Evolutionary conservation across 257 asterid species (phyloP), one percentile per base, ranked within the genome.

Genomic region (Lycium barbarum): DNA sequence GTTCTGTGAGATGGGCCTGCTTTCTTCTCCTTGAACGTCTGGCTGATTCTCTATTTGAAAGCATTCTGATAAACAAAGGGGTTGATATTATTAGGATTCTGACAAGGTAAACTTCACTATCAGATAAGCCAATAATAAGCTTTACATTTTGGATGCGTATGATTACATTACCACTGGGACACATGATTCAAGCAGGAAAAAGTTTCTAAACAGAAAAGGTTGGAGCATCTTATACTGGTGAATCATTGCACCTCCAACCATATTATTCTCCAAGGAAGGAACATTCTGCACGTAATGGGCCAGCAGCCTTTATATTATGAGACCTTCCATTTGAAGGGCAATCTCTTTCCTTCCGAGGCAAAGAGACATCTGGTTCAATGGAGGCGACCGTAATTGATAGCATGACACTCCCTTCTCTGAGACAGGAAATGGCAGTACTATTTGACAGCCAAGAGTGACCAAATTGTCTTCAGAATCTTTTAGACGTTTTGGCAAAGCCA

Each of bases 1-100:
- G 97, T 85, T 96, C 99, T 58, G 96, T 93, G 92, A 93, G 87
- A 92, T 96, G 97, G 80, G 95, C 98, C 85, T 96, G 98, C 90
- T 96, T 96, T 88, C 99, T 92, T 90, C 99, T 90, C 88, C 99
- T 92, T 81, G 99, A 96, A 84, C 98, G 98, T 17, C 98, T 92
- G 90, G 99, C 99, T 59, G 99, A 96, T 90, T 96, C 99, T 92
- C 99, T 90, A 88, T 96, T 96, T 65, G 99, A 96, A 87, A 96
- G 97, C 99, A 96, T 96, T 90, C 99, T 96, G 95, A 83, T 38
- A 84, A 86, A 83, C 47, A 61, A 53, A 83, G 65, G 45, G 14
- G 47, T 72, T 26, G 65, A 76, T 35, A 51, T 14, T 76, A 51
- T 51, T 7, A 76, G 5, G 82, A 51, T 58, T 13, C 53, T 26